Evolutionary conservation across 2,329 filamentous ascomycete species (phyloP).

Genomic region (Thielaviopsis euricoi): DNA sequence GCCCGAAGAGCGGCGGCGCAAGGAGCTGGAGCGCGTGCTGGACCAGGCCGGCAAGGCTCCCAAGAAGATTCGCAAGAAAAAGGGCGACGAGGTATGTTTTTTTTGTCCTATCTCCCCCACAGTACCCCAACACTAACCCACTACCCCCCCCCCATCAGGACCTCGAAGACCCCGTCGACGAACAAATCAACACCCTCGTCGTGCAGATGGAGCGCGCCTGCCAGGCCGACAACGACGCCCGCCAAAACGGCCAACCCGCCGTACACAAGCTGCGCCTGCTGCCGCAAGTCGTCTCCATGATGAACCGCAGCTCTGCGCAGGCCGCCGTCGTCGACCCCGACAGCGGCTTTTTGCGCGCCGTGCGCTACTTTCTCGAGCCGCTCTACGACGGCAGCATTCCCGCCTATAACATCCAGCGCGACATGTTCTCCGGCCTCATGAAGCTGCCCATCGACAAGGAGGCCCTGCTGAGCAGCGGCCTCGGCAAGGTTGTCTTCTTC

Average conservation of each 20-base stretch:
- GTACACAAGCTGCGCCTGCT: constrained; percentile 88
- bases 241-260: constrained; percentile 63
- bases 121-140: neutral
- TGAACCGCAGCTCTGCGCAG: constrained; percentile 79
- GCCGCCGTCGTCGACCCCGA: constrained; percentile 82
- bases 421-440: constrained; percentile 68
- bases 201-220: constrained; percentile 83
- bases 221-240: constrained; percentile 68
- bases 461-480: constrained; percentile 71
- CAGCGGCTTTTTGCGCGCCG: constrained; percentile 83
- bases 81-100: constrained; percentile 11
- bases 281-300: constrained; percentile 70
- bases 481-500: constrained; percentile 91
- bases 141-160: constrained; percentile 36
- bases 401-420: constrained; percentile 92
- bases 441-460: constrained; percentile 85
- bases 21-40: constrained; percentile 73
- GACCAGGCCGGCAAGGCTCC: constrained; percentile 65
- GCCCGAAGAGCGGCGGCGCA: constrained; percentile 67
- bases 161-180: constrained; percentile 76
- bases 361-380: constrained; percentile 94
- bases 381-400: constrained; percentile 86
- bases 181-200: constrained; percentile 76
- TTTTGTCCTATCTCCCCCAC: neutral
- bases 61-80: constrained; percentile 69